Evolutionary conservation across 2,329 filamentous ascomycete species (phyloP).

Genomic region (Tolypocladium capitatum): DNA sequence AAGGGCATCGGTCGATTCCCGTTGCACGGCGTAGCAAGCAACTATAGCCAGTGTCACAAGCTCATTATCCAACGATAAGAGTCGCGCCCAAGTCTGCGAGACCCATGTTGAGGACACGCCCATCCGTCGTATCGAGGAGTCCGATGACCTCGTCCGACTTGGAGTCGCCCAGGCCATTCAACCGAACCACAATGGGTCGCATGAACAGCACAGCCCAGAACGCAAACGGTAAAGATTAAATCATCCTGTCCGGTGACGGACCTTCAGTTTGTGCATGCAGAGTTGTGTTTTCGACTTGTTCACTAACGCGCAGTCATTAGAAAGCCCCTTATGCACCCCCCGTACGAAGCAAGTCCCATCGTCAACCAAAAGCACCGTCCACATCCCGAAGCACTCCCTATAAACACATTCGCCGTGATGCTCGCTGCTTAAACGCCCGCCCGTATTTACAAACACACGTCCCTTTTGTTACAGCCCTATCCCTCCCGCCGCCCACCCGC

Average conservation of each 20-base stretch:
- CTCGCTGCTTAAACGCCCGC: constrained; percentile 8
- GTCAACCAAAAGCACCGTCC: not conserved
- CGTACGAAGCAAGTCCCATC: too few species aligned
- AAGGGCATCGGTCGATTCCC: too few species aligned
- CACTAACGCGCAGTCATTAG: not conserved
- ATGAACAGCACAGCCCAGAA: not conserved
- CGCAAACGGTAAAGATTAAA: not conserved
- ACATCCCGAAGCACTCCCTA: not conserved
- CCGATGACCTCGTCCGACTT: too few species aligned
- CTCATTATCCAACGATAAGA: too few species aligned
- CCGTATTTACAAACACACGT: constrained; percentile 5
- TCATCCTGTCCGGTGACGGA: not conserved
- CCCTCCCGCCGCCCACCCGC: constrained; percentile 23
- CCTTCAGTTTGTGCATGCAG: too few species aligned
- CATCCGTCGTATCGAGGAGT: too few species aligned
- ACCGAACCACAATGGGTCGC: too few species aligned
- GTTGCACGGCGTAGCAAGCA: too few species aligned
- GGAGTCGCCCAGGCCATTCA: not conserved
- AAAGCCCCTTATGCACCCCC: not conserved
- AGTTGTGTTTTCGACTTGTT: not conserved
- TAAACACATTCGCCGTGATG: constrained; percentile 2
- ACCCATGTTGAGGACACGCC: too few species aligned
- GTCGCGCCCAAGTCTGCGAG: too few species aligned
- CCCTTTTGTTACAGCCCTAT: constrained; percentile 15
- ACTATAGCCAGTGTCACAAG: too few species aligned